Base-by-base conservation (phyloP, 148 eudicot species). In the Chenopodium berlandieri region DNA sequence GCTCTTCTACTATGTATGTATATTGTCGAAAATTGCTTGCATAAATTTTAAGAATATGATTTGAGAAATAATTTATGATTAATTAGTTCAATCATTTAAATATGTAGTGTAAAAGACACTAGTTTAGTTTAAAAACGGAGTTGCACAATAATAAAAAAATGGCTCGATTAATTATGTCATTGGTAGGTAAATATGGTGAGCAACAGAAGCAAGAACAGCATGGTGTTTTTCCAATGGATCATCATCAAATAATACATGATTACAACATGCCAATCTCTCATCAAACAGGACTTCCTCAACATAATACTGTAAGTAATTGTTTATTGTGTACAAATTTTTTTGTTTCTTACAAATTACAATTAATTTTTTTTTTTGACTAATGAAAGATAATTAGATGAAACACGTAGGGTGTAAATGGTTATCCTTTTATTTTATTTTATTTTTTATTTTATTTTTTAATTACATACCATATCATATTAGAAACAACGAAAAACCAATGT, bases 161-260 rank as follows among this genome's bases (percentile, higher is more conserved):
- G 11, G 52, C 16, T 72, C n/a, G 25, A 46, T 0, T 56, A 44
- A 64, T 60, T 34, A 4, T 34, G 1, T n/a, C 22, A 13, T 70
- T 40, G 58, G 71, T 47, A 80, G 83, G 77, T 66, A 27, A 50
- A 73, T 58, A 74, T 34, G 62, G 83, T 73, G 78, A 56, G 22
- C 40, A 72, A 62, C 68, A 34, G 67, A 73, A 40, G 47, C 72
- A 80, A 63, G 83, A 80, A 20, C 60, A 80, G 30, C 44, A 62
- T 27, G 78, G 83, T 25, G 52, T 37, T 4, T 62, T 80, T 73
- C 16, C 63, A 60, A 48, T 37, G 72, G 77, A 72, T 27, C 37
- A 58, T 73, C 12, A 20, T 34, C 78, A 73, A 47, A 64, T 74
- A 72, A 52, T 54, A 22, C 72, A 73, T 20, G 77, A 73, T 12